Conservation (phyloP, 108 stramenopile species). For the Pseudonitzschia pungens region DNA sequence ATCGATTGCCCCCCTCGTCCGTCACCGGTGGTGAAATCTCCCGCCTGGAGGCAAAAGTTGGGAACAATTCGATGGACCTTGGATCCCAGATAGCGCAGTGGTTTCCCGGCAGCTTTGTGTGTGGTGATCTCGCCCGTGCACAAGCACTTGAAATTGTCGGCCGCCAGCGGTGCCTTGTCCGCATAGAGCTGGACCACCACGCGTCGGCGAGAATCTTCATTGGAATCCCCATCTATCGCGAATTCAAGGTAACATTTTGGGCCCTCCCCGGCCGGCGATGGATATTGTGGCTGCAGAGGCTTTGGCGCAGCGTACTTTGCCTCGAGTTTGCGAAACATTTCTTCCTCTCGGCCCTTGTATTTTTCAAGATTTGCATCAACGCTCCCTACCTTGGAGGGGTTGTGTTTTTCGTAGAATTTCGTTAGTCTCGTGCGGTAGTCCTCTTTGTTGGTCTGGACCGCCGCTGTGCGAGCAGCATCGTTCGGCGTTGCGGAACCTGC, state of each 20-base stretch:
- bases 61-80: slow-evolving; percentile 81
- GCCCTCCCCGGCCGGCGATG: slow-evolving; percentile 37
- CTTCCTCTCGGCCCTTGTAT: slow-evolving; percentile 60
- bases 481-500: neutral
- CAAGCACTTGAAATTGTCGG: slow-evolving; percentile 86
- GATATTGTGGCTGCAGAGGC: slow-evolving; percentile 6
- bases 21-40: slow-evolving; percentile 78
- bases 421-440: slow-evolving; percentile 57
- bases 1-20: slow-evolving; percentile 85
- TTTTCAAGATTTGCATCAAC: slow-evolving; percentile 58
- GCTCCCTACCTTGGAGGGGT: slow-evolving; percentile 61
- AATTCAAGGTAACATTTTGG: slow-evolving; percentile 74
- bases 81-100: slow-evolving; percentile 33
- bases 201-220: slow-evolving; percentile 40
- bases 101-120: slow-evolving; percentile 21
- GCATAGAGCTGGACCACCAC: slow-evolving; percentile 78
- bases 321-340: slow-evolving; percentile 71
- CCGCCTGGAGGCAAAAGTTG: slow-evolving; percentile 70
- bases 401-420: slow-evolving; percentile 69
- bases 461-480: neutral
- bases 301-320: slow-evolving; percentile 44
- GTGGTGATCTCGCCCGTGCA: slow-evolving; percentile 78
- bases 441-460: neutral
- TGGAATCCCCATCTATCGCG: slow-evolving; percentile 51
- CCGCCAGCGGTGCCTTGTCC: slow-evolving; percentile 79